Evolutionary conservation across 768 basidiomycete genomes (phyloP), one percentile per base, ranked within the genome.

Genomic region (Kwoniella heveanensis): DNA sequence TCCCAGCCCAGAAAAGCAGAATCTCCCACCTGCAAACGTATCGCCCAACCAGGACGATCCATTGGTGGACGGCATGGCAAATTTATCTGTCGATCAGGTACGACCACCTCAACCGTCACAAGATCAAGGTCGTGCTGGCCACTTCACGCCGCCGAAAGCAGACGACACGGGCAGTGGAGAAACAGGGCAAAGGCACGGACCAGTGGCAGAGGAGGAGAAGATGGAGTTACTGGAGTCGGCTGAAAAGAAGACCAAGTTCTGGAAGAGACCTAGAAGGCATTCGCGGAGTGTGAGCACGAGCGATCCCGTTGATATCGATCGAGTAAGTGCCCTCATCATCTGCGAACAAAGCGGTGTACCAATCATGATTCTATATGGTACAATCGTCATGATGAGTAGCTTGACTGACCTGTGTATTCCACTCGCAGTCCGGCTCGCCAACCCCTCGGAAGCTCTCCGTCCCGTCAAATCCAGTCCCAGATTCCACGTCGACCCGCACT

Each of bases 221-320:
- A 66, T 63, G 53, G 72, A 70, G 22, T 21, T 65, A 21, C 39
- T 67, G 24, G 65, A 70, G n/a, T 61, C 62, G n/a, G 56, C 62
- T 2, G 66, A 67, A 25, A 70, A 72, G 60, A 60, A 63, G 37
- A 57, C 57, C 26, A 62, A 57, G 48, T 70, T 68, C 44, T 73
- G 69, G 69, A 65, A 68, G 52, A 66, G 62, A 50, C 53, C 39
- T 2, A 57, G 71, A 57, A 36, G 67, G 24, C 36, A 39, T 12
- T 68, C 67, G 19, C 53, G 46, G 47, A 64, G 60, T n/a, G 15
- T 48, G 27, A 60, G 50, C 22, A 9, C 39, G 37, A 60, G 50
- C 27, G 70, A 66, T 4, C 13, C 17, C 19, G 50, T 13, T 12
- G 70, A 61, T 2, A 54, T 68, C 8, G 50, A 52, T 5, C 32